Conservation (phyloP, 75 land plant genomes). For the Picea glauca region DNA sequence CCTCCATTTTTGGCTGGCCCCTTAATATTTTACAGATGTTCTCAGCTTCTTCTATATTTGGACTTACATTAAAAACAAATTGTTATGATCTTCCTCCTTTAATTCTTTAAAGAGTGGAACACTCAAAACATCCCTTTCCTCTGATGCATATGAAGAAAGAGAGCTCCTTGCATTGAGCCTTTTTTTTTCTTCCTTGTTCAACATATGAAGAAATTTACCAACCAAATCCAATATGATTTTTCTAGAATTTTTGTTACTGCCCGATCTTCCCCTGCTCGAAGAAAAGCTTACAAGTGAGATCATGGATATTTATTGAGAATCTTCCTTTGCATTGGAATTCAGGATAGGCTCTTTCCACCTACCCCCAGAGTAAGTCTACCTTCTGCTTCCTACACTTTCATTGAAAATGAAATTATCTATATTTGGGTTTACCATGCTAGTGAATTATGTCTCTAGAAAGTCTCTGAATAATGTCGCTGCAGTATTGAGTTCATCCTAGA, state of each 20-base stretch:
- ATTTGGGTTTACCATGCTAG: constrained; percentile 39
- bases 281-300: background rate
- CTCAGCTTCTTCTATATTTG: background rate
- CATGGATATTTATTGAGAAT: background rate
- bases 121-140: background rate
- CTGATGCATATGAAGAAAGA: background rate
- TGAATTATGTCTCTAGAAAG: background rate
- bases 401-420: constrained; percentile 72
- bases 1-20: background rate
- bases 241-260: background rate
- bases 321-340: background rate
- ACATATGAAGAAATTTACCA: background rate
- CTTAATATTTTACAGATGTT: background rate
- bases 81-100: background rate
- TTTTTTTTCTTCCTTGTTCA: background rate
- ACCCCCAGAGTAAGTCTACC: constrained; percentile 50
- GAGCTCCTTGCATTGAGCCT: background rate
- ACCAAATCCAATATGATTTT: background rate
- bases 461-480: constrained; percentile 13
- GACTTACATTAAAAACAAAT: background rate
- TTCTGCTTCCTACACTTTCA: constrained; percentile 71
- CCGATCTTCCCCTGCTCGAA: background rate
- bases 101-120: background rate
- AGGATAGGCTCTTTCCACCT: background rate
- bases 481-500: constrained; percentile 21